phyloP scores from a whole-genome alignment of 2,329 filamentous ascomycete species.

The Colletotrichum australisinense region DNA sequence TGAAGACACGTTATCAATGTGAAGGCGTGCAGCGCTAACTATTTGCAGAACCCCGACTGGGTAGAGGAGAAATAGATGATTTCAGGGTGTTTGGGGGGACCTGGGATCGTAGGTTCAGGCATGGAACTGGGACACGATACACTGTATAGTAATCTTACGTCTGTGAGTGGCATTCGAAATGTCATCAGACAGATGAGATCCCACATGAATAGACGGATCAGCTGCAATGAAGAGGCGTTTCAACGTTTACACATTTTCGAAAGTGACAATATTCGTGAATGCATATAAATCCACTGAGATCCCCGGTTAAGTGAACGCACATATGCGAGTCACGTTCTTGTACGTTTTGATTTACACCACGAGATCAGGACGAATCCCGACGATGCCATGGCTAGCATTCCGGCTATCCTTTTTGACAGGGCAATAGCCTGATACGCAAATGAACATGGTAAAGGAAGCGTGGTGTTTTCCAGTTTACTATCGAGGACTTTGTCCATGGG shows the following conservation, averaged over 20 bases:
- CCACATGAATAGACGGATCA: constrained; percentile 34
- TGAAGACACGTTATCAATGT: not conserved
- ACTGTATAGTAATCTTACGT: constrained; percentile 37
- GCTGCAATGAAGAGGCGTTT: constrained; percentile 27
- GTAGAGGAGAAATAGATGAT: constrained; percentile 57
- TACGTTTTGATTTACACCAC: too few relatives aligned
- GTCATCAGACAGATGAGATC: constrained; percentile 29
- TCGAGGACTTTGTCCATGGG: too few relatives aligned
- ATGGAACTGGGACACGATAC: constrained; percentile 33
- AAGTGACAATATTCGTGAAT: not conserved
- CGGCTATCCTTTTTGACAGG: too few relatives aligned
- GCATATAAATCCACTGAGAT: not conserved
- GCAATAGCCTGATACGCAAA: too few relatives aligned
- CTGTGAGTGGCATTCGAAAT: constrained; percentile 33
- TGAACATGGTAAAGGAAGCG: too few relatives aligned
- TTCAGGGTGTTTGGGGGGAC: constrained; percentile 9
- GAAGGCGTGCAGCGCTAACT: not conserved
- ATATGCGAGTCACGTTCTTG: too few relatives aligned
- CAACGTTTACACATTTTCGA: not conserved
- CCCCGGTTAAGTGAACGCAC: too few relatives aligned
- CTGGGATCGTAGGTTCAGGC: constrained; percentile 33
- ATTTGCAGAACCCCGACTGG: constrained; percentile 65
- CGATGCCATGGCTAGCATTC: too few relatives aligned
- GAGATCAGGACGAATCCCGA: too few relatives aligned
- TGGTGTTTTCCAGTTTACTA: too few relatives aligned